phyloP scores from a whole-genome alignment of 2,329 filamentous ascomycete genomes.

The Zymoseptoria ardabiliae region DNA sequence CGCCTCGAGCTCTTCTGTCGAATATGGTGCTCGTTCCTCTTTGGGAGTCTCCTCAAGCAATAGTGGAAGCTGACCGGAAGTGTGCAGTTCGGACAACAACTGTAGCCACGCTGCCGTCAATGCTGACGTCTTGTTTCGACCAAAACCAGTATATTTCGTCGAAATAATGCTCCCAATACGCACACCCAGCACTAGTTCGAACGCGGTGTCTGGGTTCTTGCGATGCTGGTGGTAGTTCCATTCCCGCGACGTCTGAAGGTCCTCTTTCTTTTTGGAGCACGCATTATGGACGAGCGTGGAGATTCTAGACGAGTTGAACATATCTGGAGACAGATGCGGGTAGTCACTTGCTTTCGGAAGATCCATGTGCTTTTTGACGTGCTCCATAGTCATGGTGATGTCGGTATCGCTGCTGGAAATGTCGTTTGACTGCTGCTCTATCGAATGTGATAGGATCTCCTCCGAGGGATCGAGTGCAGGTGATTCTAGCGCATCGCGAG shows the following conservation, averaged over 20 bases:
- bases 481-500: background rate
- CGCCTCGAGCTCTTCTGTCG: background rate
- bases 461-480: background rate
- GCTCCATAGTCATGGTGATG: background rate
- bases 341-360: background rate
- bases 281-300: background rate
- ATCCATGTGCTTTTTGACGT: background rate
- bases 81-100: constrained; percentile 3
- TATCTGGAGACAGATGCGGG: background rate
- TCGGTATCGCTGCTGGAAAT: background rate
- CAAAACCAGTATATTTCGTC: background rate
- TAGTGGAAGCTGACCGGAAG: background rate
- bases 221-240: background rate
- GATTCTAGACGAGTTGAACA: background rate
- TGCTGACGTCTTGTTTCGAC: background rate
- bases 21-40: background rate
- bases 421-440: background rate
- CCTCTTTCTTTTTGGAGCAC: background rate
- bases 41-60: constrained; percentile 1
- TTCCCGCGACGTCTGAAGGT: background rate
- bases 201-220: background rate
- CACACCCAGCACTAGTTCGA: background rate
- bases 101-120: background rate
- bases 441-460: background rate
- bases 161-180: background rate